Conservation (phyloP, 495 filamentous ascomycete genomes). For the Penicillium diatomitis region DNA sequence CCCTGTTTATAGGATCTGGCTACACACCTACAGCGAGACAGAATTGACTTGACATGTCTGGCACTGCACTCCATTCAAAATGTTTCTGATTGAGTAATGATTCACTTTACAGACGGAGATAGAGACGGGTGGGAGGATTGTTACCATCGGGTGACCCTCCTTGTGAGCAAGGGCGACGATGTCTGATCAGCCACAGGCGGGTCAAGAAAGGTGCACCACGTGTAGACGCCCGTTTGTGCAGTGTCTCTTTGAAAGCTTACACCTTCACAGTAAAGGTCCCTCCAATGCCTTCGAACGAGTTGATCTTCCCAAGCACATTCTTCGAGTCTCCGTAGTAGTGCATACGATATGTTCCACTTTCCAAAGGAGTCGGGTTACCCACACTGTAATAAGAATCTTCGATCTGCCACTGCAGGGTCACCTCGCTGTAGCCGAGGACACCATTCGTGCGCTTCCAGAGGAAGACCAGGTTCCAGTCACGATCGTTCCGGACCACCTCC, state of each 20-base stretch:
- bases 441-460: slow-evolving; percentile 65
- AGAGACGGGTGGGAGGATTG: no score
- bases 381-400: slow-evolving; percentile 42
- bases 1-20: no score
- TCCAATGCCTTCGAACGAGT: slow-evolving; percentile 68
- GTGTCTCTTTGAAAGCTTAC: not conserved
- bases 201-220: no score
- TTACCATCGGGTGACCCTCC: no score
- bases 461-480: slow-evolving; percentile 20
- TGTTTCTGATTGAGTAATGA: no score
- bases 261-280: slow-evolving; percentile 47
- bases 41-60: no score
- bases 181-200: no score
- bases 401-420: slow-evolving; percentile 71
- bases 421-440: slow-evolving; percentile 69
- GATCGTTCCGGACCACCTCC: slow-evolving; percentile 45
- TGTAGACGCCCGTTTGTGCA: no score
- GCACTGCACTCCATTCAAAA: no score
- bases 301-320: slow-evolving; percentile 54
- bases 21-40: no score
- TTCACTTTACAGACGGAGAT: no score
- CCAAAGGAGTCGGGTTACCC: slow-evolving; percentile 29
- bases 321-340: slow-evolving; percentile 84
- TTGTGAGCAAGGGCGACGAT: no score
- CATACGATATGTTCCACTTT: slow-evolving; percentile 64